phyloP scores from a whole-genome alignment of 345 rosid species.

The Linum trigynum region DNA sequence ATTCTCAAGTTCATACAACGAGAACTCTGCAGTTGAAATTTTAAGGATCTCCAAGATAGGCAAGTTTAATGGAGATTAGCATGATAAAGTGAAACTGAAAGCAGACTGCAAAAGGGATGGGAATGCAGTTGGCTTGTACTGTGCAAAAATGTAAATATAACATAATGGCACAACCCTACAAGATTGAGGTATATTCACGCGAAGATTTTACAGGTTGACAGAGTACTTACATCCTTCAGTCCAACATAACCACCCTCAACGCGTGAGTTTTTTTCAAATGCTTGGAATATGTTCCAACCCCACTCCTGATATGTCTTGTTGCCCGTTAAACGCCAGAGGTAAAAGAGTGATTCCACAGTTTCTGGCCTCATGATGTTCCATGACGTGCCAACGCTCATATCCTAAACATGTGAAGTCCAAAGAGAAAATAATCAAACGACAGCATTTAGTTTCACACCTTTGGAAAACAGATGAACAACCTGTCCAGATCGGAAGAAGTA shows the following conservation, averaged over 20 bases:
- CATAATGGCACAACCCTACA: not conserved
- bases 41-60: too few species aligned
- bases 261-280: constrained; percentile 91
- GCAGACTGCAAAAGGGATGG: not conserved
- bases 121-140: not conserved
- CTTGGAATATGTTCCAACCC: constrained; percentile 98
- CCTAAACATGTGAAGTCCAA: constrained; percentile 31
- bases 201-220: not conserved
- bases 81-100: too few species aligned
- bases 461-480: constrained; percentile 27
- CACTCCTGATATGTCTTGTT: constrained; percentile 89
- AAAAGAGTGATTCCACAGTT: constrained; percentile 90
- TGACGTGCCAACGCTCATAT: constrained; percentile 94
- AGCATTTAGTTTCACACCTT: not conserved
- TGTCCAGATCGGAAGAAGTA: constrained; percentile 69
- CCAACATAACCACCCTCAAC: constrained; percentile 85
- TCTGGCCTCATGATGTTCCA: constrained; percentile 97
- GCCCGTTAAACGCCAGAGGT: constrained; percentile 93
- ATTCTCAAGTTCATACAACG: too few species aligned
- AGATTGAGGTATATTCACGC: not conserved
- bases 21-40: too few species aligned
- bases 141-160: not conserved
- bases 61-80: too few species aligned
- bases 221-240: constrained; percentile 72
- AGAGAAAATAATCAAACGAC: not conserved